A percentile compares a stretch with the other conserved stretches of the same genome.
Conservation (phyloP, 2,329 filamentous ascomycete species). For the Exophiala spinifera region DNA sequence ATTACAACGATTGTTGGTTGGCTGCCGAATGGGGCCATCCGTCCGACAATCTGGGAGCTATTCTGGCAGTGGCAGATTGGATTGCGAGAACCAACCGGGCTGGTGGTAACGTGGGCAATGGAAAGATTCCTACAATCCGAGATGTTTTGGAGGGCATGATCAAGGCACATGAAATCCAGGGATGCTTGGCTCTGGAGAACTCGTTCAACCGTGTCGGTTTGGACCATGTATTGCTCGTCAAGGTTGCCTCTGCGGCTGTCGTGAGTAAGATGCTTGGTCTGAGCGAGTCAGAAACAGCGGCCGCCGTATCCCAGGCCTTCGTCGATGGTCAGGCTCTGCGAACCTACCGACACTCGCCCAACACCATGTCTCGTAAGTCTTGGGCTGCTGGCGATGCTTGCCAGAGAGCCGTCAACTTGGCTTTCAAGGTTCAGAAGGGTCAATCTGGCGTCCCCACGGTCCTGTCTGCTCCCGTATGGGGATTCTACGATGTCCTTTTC, state of each 20-base stretch:
- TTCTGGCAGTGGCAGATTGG: slow-evolving; percentile 96
- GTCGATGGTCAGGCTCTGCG: slow-evolving; percentile 93
- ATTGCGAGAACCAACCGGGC: slow-evolving; percentile 90
- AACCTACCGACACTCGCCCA: slow-evolving; percentile 95
- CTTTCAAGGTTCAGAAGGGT: slow-evolving; percentile 85
- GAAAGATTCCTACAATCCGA: slow-evolving; percentile 80
- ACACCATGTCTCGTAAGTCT: slow-evolving; percentile 99
- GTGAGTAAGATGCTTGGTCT: slow-evolving; percentile 94
- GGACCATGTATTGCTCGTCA: slow-evolving; percentile 96
- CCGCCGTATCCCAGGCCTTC: slow-evolving; percentile 95
- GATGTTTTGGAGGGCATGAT: slow-evolving; percentile 97
- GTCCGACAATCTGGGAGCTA: slow-evolving; percentile 95
- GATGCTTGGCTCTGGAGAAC: slow-evolving; percentile 93
- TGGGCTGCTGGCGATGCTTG: slow-evolving; percentile 99
- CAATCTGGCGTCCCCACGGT: slow-evolving; percentile 90
- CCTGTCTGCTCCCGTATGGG: slow-evolving; percentile 88
- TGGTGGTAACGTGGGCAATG: slow-evolving; percentile 66
- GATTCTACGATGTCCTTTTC: slow-evolving; percentile 98
- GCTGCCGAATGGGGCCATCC: slow-evolving; percentile 99
- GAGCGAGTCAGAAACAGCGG: slow-evolving; percentile 83
- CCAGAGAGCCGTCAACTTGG: slow-evolving; percentile 88
- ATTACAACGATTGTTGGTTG: slow-evolving; percentile 99
- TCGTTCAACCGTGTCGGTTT: slow-evolving; percentile 98
- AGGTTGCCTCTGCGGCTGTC: slow-evolving; percentile 91
- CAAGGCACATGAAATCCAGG: slow-evolving; percentile 99